These are phyloP conservation scores for Phytophthora rubi DNA, from an alignment of 352 stramenopile species.

Conservation along the genomic window DNA sequence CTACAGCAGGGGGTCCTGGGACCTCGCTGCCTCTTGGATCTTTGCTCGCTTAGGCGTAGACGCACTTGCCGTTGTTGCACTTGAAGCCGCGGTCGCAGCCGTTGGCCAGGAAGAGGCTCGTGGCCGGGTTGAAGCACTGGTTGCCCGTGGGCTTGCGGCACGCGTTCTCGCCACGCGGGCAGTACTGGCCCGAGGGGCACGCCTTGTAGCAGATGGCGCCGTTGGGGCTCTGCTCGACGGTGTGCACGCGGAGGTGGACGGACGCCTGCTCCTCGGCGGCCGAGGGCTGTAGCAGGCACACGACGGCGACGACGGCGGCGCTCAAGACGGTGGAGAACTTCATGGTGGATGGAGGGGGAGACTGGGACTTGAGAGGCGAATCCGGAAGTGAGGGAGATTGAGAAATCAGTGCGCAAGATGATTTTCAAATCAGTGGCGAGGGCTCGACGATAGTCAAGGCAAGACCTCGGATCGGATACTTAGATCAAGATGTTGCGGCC, in stretches of 20 bases:
- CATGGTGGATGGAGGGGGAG: constrained; percentile 9
- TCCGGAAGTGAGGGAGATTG: not conserved
- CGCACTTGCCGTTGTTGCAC: constrained; percentile 42
- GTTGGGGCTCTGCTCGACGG: constrained; percentile 5
- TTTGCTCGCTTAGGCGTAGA: constrained; percentile 9
- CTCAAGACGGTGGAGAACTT: constrained; percentile 40
- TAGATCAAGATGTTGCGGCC: not conserved
- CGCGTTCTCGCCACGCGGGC: constrained; percentile 16
- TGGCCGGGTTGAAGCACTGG: constrained; percentile 44
- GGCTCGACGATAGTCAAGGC: not conserved
- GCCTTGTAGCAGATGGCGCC: constrained; percentile 30
- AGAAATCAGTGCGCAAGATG: not conserved
- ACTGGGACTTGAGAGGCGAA: not conserved
- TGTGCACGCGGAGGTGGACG: constrained; percentile 41
- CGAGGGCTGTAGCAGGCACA: constrained; percentile 26
- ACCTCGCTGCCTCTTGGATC: no score
- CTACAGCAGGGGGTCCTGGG: no score
- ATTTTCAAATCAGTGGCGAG: not conserved
- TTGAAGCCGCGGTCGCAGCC: constrained; percentile 36
- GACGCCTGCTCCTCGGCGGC: constrained; percentile 27
- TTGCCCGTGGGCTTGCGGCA: constrained; percentile 21
- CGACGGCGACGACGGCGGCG: constrained; percentile 22
- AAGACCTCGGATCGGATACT: not conserved
- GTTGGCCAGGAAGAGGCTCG: constrained; percentile 21
- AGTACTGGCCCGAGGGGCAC: constrained; percentile 35